Conservation (phyloP, 2,329 filamentous ascomycete genomes). For the Aspergillus clavatus region DNA sequence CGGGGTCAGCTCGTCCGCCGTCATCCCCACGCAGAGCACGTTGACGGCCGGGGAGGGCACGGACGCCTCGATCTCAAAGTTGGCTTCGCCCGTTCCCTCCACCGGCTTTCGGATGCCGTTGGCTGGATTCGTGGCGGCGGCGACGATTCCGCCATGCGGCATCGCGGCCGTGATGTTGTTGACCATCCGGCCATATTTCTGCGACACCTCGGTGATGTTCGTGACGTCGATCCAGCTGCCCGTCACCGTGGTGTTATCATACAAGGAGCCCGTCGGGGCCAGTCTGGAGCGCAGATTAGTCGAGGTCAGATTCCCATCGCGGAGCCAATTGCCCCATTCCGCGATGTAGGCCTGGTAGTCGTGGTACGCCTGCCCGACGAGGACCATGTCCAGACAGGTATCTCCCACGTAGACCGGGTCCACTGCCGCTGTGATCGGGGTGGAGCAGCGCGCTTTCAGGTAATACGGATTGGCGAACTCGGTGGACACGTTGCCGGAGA, state of each 20-base stretch:
- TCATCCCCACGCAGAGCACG: slow-evolving; percentile 67
- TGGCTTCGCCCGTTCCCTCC: slow-evolving; percentile 60
- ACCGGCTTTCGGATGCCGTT: slow-evolving; percentile 68
- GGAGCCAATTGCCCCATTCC: slow-evolving; percentile 50
- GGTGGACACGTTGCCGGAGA: slow-evolving; percentile 56
- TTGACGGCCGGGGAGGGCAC: slow-evolving; percentile 68
- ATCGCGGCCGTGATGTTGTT: slow-evolving; percentile 75
- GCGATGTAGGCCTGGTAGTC: slow-evolving; percentile 61
- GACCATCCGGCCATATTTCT: slow-evolving; percentile 53
- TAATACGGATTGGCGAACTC: slow-evolving; percentile 61
- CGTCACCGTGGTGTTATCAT: slow-evolving; percentile 67
- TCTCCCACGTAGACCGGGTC: slow-evolving; percentile 42
- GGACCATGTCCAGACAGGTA: slow-evolving; percentile 65
- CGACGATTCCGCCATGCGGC: slow-evolving; percentile 66
- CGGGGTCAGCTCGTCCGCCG: slow-evolving; percentile 54
- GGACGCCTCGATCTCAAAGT: slow-evolving; percentile 63
- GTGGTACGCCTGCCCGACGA: slow-evolving; percentile 63
- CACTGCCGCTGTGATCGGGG: slow-evolving; percentile 48
- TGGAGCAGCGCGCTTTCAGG: slow-evolving; percentile 54
- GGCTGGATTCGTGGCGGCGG: slow-evolving; percentile 55
- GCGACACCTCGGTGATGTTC: slow-evolving; percentile 50
- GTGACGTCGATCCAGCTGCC: slow-evolving; percentile 64
- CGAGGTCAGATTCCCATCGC: slow-evolving; percentile 41
- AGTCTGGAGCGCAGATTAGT: slow-evolving; percentile 50
- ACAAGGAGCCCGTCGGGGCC: slow-evolving; percentile 57